phyloP scores from a whole-genome alignment of 345 rosid species.

The Acer campestre region DNA sequence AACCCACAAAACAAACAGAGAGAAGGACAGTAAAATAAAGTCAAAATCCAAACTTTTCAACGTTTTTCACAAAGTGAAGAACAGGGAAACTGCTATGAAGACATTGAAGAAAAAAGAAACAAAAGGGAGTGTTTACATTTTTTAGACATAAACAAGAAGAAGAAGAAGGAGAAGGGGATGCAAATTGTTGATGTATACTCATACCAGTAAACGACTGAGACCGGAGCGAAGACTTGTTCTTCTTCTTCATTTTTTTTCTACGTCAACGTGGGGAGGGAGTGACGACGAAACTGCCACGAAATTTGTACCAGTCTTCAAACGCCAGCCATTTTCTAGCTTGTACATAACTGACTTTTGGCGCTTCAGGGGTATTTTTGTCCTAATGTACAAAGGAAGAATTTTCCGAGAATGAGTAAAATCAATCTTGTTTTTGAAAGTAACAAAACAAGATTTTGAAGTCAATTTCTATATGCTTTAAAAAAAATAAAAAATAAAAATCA shows the following conservation, averaged over 20 bases:
- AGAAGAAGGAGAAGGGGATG: neutral
- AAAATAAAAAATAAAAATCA: too few relatives aligned
- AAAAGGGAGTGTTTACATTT: too few relatives aligned
- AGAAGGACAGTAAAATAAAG: neutral
- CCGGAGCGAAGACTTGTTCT: slow-evolving; percentile 2
- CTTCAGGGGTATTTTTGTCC: too few relatives aligned
- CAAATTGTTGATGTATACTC: neutral
- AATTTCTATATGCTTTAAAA: neutral
- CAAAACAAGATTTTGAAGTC: neutral
- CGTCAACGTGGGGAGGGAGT: slow-evolving; percentile 38
- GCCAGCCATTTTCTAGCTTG: neutral
- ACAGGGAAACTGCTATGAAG: neutral
- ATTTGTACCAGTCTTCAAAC: neutral
- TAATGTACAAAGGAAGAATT: neutral
- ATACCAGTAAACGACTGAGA: slow-evolving; percentile 15
- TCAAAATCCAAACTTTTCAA: neutral
- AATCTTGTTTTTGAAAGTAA: too few relatives aligned
- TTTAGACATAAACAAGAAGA: neutral
- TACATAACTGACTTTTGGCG: neutral
- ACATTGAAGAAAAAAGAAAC: neutral
- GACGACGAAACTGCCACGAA: slow-evolving; percentile 17
- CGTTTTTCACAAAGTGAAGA: neutral
- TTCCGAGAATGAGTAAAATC: neutral
- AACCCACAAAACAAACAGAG: neutral
- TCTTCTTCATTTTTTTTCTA: slow-evolving; percentile 19